A percentile compares a stretch with the other conserved stretches of the same genome.
These are phyloP conservation scores for Microcyclosporella mali DNA, from an alignment of 2,329 filamentous ascomycete genomes.

Conservation along the genomic window DNA sequence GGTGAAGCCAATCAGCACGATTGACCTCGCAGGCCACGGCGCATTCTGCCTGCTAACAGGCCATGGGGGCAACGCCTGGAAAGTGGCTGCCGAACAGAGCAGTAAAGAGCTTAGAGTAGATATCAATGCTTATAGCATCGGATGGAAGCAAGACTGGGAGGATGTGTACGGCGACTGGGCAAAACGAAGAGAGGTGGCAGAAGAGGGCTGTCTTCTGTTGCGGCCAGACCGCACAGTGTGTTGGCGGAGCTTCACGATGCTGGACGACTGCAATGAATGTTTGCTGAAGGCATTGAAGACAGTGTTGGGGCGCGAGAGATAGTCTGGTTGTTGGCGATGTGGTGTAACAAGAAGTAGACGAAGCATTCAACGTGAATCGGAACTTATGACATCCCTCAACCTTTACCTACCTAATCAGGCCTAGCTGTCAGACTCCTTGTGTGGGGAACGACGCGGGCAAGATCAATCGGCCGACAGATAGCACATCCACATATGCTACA, in stretches of 20 bases:
- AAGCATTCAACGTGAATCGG: no score
- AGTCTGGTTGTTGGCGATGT: no score
- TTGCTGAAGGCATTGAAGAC: conserved; percentile 21
- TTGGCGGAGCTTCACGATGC: conserved; percentile 41
- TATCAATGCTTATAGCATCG: conserved; percentile 49
- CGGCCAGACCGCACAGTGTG: conserved; percentile 55
- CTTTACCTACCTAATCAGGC: no score
- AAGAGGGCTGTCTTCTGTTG: conserved; percentile 53
- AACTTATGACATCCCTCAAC: no score
- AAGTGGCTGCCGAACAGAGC: conserved; percentile 41
- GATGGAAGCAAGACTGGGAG: conserved; percentile 54
- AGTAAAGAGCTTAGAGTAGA: conserved; percentile 38
- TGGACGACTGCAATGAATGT: conserved; percentile 19
- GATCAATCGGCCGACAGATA: no score
- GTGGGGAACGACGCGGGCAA: no score
- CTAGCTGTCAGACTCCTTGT: no score
- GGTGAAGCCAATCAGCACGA: conserved; percentile 46
- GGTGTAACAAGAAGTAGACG: no score
- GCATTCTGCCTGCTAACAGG: conserved; percentile 41
- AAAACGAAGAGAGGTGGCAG: conserved; percentile 47
- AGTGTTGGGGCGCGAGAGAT: conserved; percentile 19
- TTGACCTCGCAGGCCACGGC: conserved; percentile 55
- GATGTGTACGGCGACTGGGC: conserved; percentile 59
- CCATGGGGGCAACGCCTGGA: conserved; percentile 53
- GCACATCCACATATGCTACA: no score